Evolutionary conservation across 2,329 filamentous ascomycete species (phyloP), one percentile per base, ranked within the genome.

Genomic region (Aspergillus sp.): DNA sequence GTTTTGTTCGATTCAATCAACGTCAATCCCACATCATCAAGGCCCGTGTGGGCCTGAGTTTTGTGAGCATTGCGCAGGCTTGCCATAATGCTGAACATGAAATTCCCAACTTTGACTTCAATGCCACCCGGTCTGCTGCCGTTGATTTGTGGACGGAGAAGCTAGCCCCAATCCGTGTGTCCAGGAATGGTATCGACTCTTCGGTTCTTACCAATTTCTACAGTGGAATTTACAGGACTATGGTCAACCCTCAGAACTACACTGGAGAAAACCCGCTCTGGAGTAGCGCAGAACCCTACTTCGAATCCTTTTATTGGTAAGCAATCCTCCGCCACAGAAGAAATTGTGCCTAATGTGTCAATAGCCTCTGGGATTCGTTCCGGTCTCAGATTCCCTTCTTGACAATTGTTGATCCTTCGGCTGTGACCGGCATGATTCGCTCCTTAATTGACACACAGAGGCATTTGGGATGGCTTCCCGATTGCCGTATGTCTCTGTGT

Each of bases 241-340:
- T 90, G 84, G 82, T 90, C 56, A 87, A 84, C 52, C 87, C 87
- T 1, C 87, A 90, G 64, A 87, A 90, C 63, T 89, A 89, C 61
- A 90, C 88, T 0, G 86, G 86, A 1, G 88, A 90, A 70, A 90
- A 90, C 58, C 86, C 86, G 3, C 69, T 85, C 0, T 90, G 87
- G 87, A 67, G 79, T 1, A 86, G 82, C 51, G 75, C 73, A 1
- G 87, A 89, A 70, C 87, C 87, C 0, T 90, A 90, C 63, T 90
- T 87, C 68, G 88, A 90, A 70, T 89, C 86, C 0, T 90, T 88
- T 62, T 91, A 91, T 71, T 90, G 87, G 80, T 82, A 65, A 64
- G 25, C 2, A n/a, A 6, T 3, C 17, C 1, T 23, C 49, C 6
- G 2, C n/a, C 6, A 4, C 12, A 7, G 4, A 31, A 33, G 33